These are phyloP conservation scores for Aquanectria penicillioides DNA, from an alignment of 2,329 filamentous ascomycete species.

Conservation along the genomic window DNA sequence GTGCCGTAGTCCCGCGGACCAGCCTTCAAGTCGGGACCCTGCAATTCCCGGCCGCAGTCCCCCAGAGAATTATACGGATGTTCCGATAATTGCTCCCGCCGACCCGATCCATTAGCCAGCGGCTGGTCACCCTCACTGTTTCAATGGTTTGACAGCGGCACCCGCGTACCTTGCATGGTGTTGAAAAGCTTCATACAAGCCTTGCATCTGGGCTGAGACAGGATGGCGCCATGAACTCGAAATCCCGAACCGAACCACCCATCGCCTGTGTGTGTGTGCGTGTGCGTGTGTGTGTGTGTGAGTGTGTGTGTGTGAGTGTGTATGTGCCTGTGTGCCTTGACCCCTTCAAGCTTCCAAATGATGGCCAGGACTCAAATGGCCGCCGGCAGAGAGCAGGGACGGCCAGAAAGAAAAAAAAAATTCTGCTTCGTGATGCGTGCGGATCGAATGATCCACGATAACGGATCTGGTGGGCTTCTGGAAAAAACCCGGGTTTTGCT, in stretches of 20 bases:
- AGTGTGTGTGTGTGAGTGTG: no score
- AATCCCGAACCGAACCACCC: conserved; percentile 8
- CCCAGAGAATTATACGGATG: conserved; percentile 11
- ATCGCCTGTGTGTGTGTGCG: no score
- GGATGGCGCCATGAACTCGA: conserved; percentile 21
- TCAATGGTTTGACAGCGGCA: background rate
- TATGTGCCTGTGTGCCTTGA: no score
- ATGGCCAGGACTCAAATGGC: conserved; percentile 12
- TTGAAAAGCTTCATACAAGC: conserved; percentile 19
- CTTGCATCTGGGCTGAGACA: conserved; percentile 25
- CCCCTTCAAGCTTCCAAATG: conserved; percentile 8
- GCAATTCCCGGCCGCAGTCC: conserved; percentile 10
- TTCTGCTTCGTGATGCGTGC: conserved; percentile 19
- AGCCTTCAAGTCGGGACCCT: conserved; percentile 8
- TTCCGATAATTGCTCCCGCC: no score
- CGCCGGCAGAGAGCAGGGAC: background rate
- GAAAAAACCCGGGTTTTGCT: conserved; percentile 28
- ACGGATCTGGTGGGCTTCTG: conserved; percentile 28
- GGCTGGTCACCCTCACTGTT: background rate
- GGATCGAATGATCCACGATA: conserved; percentile 33
- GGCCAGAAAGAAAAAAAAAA: conserved; percentile 10
- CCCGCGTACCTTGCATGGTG: conserved; percentile 26
- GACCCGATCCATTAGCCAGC: no score
- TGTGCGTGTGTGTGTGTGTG: no score
- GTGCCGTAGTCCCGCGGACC: conserved; percentile 3